These are phyloP conservation scores for Massospora cicadina DNA, from an alignment of 371 early-diverging fungal genomes.

Conservation along the genomic window DNA sequence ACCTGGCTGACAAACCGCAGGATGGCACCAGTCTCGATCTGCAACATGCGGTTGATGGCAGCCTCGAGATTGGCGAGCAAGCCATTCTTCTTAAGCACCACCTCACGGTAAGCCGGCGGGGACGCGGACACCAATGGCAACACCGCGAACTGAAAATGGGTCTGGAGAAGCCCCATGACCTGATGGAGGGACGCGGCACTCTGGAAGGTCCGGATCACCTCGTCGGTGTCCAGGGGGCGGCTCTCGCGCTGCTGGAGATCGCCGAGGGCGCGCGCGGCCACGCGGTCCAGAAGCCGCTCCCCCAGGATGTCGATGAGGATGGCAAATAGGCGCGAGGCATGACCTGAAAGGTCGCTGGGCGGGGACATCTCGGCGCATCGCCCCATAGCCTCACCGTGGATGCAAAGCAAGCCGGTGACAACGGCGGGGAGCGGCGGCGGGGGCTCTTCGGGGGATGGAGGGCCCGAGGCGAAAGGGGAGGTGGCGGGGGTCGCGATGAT, in stretches of 20 bases:
- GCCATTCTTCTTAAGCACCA: conserved; percentile 64
- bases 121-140: conserved; percentile 51
- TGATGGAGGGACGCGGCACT: conserved; percentile 48
- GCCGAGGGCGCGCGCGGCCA: conserved; percentile 19
- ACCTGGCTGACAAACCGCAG: conserved; percentile 34
- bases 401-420: conserved; percentile 42
- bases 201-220: conserved; percentile 25
- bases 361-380: conserved; percentile 65
- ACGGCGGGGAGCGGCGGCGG: conserved; percentile 22
- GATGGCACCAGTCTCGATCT: conserved; percentile 42
- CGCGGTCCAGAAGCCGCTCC: background rate
- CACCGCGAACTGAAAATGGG: conserved; percentile 72
- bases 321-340: background rate
- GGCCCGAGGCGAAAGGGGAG: conserved; percentile 12
- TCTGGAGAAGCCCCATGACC: conserved; percentile 65
- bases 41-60: conserved; percentile 53
- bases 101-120: conserved; percentile 67
- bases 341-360: conserved; percentile 35
- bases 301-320: conserved; percentile 4
- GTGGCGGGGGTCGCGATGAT: background rate
- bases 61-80: conserved; percentile 62
- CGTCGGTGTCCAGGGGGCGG: conserved; percentile 46
- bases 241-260: conserved; percentile 16
- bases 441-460: conserved; percentile 17
- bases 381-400: conserved; percentile 70